Base-by-base conservation (phyloP, 2,329 filamentous ascomycete species). In the Escovopsis sp. region DNA sequence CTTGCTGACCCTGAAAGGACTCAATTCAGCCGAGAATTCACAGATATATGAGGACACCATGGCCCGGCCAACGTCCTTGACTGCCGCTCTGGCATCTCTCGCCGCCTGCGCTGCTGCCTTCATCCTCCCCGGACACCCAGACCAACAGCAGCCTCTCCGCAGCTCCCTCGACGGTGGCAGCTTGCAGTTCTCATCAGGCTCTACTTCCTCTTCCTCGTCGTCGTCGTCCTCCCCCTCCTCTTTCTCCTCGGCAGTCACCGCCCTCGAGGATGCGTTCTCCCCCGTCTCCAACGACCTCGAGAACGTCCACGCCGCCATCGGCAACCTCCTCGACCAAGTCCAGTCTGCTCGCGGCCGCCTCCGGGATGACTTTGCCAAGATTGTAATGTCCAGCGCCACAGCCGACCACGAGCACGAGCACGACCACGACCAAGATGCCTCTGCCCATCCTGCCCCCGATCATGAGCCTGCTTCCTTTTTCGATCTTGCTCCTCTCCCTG, bases 291-390 rank as follows among this genome's bases (percentile, higher is more conserved):
- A 24, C 15, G 35, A 35, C 24, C 37, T 30, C 4, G 39, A 30
- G 15, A 29, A 34, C n/a, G 27, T 20, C 16, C 31, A 16, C 30
- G 33, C 33, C 32, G 27, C 41, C 16, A 29, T 31, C 16, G 43
- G 39, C 40, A 43, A 37, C 37, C 35, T 43, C 34, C 35, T 45
- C 40, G 24, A 40, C 30, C 33, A 35, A 16, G 43, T 45, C 3
- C 35, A 42, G 14, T 27, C 27, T 2, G 35, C 41, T 34, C 41
- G 40, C 37, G 40, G 37, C 4, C 40, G 38, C 10, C 24, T 45
- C 40, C 43, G 43, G 30, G 41, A 45, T 24, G 41, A 45, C 14
- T 40, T 43, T n/a, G 36, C 34, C 37, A 35, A 40, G 38, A 24
- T 30, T 29, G 27, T 30, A 11, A 30, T 30, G 8, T 30, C 27